Conservation (phyloP, 176 grass and related monocot species). For the Neostapfia colusana region DNA sequence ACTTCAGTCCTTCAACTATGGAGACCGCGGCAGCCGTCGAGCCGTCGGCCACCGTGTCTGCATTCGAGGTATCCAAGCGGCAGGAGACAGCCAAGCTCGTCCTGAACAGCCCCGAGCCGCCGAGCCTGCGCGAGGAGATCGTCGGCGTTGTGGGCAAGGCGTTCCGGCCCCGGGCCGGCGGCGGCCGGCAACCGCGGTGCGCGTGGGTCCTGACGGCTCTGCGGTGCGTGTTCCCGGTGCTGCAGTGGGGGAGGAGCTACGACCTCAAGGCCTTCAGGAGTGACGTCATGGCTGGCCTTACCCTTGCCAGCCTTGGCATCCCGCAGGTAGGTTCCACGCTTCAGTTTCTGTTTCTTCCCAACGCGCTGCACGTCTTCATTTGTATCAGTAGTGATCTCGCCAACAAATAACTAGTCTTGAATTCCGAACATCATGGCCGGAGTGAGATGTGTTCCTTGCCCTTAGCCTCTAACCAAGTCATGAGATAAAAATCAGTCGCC, state of each 20-base stretch:
- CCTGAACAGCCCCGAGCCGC: constrained; percentile 42
- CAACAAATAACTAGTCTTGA: not conserved
- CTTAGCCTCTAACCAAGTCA: not conserved
- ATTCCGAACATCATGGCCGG: not conserved
- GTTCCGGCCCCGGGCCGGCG: constrained; percentile 25
- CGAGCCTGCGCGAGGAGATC: constrained; percentile 51
- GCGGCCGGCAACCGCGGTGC: constrained; percentile 10
- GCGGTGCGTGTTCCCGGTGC: constrained; percentile 70
- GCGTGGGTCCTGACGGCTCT: constrained; percentile 41
- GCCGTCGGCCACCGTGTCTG: constrained; percentile 1
- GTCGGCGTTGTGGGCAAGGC: constrained; percentile 38
- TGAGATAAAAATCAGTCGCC: not conserved
- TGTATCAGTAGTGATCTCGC: not conserved
- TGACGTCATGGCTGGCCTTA: constrained; percentile 83
- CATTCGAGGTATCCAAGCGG: constrained; percentile 40
- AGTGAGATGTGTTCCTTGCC: not conserved
- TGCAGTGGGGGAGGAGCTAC: constrained; percentile 82
- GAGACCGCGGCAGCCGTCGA: constrained; percentile 16
- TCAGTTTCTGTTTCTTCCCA: not conserved
- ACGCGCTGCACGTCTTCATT: not conserved
- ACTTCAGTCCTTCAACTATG: constrained; percentile 49
- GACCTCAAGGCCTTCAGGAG: constrained; percentile 66
- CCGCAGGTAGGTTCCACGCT: constrained; percentile 53
- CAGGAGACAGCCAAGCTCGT: constrained; percentile 32
- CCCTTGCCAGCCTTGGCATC: constrained; percentile 95